A percentile compares a stretch with the other conserved stretches of the same genome.
Conservation (phyloP, 2,329 filamentous ascomycete genomes). For the Ophiostoma angusticollis region DNA sequence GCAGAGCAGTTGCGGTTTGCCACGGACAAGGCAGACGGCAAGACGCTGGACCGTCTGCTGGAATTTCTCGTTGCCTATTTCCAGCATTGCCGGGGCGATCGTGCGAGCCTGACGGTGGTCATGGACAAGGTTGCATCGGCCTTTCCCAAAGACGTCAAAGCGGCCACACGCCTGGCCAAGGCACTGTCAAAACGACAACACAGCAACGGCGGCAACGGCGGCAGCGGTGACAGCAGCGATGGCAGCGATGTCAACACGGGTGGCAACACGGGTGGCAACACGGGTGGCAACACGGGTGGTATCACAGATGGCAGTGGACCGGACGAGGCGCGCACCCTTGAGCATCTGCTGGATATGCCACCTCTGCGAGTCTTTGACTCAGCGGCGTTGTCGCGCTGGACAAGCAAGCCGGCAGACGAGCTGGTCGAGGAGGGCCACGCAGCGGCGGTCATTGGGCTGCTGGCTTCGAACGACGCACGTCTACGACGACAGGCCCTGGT, state of each 20-base stretch:
- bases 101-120: conserved; percentile 30
- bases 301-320: neutral
- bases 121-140: conserved; percentile 28
- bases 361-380: conserved; percentile 37
- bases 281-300: too few relatives aligned
- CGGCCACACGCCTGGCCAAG: conserved; percentile 4
- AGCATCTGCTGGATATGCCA: conserved; percentile 37
- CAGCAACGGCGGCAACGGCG: neutral
- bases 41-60: conserved; percentile 34
- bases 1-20: conserved; percentile 67
- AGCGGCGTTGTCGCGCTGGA: conserved; percentile 49
- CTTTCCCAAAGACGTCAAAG: conserved; percentile 25
- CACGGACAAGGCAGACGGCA: conserved; percentile 31
- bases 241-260: too few relatives aligned
- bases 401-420: conserved; percentile 63
- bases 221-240: too few relatives aligned
- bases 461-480: conserved; percentile 61
- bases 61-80: conserved; percentile 47
- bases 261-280: too few relatives aligned
- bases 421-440: conserved; percentile 67
- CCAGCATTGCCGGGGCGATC: conserved; percentile 29
- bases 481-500: conserved; percentile 67
- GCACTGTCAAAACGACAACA: neutral
- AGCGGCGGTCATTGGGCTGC: conserved; percentile 55
- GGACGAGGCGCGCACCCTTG: conserved; percentile 32